Evolutionary conservation across 2,329 filamentous ascomycete genomes (phyloP).

Genomic region (Beauveria australis): DNA sequence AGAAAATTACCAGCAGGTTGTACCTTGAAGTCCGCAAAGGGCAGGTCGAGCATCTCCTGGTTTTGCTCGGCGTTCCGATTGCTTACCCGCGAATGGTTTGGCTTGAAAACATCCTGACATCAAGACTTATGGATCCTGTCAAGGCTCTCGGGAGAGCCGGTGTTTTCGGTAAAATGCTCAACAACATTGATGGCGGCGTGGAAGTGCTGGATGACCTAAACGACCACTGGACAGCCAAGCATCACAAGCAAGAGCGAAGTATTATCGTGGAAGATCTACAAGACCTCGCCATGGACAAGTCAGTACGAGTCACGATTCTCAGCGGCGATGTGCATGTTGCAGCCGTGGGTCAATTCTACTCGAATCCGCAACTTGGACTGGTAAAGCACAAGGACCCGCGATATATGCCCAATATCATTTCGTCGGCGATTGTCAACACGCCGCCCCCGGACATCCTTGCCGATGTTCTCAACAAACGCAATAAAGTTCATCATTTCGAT

Average conservation of each 20-base stretch:
- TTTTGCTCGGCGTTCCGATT: conserved; percentile 76
- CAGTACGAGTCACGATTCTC: conserved; percentile 81
- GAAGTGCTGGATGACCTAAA: conserved; percentile 89
- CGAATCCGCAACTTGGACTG: conserved; percentile 70
- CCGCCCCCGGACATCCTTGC: conserved; percentile 83
- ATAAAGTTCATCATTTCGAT: conserved; percentile 68
- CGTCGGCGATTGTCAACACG: conserved; percentile 87
- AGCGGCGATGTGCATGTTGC: conserved; percentile 91
- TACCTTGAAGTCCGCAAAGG: conserved; percentile 75
- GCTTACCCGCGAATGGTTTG: conserved; percentile 69
- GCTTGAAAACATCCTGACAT: conserved; percentile 72
- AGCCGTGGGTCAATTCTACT: conserved; percentile 91
- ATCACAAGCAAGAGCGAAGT: conserved; percentile 84
- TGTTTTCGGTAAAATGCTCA: conserved; percentile 69
- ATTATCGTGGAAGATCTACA: conserved; percentile 86
- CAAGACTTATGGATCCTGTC: conserved; percentile 75
- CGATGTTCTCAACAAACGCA: conserved; percentile 87
- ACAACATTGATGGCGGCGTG: conserved; percentile 84
- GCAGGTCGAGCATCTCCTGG: conserved; percentile 81
- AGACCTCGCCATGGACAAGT: conserved; percentile 87
- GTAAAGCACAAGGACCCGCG: conserved; percentile 86
- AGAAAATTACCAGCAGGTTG: conserved; percentile 77
- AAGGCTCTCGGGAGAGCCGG: conserved; percentile 82
- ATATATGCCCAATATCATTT: conserved; percentile 95
- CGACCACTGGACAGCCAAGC: conserved; percentile 95